Percentiles rank a stretch among this genome's conserved stretches.
These are phyloP conservation scores for Cyphellophora europaea DNA, from an alignment of 2,329 filamentous ascomycete species.

Conservation along the genomic window DNA sequence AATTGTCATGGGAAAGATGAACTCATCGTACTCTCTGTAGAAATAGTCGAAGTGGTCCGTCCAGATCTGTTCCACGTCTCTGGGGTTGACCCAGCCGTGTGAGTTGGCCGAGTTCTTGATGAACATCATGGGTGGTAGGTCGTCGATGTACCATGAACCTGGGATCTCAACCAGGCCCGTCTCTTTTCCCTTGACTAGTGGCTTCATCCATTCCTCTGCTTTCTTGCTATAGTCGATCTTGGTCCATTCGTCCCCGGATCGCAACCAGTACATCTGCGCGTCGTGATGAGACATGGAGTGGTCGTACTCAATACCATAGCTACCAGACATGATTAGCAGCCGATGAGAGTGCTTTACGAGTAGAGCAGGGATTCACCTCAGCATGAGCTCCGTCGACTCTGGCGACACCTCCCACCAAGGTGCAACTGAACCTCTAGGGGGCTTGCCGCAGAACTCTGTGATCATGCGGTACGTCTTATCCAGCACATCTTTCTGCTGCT, in stretches of 20 bases:
- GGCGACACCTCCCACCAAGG: constrained; percentile 68
- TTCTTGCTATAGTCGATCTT: constrained; percentile 35
- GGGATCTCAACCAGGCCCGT: constrained; percentile 36
- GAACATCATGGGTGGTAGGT: constrained; percentile 38
- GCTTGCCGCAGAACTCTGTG: constrained; percentile 61
- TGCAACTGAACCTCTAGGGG: constrained; percentile 62
- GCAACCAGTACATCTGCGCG: constrained; percentile 35
- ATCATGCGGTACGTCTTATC: constrained; percentile 68
- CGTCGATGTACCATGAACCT: constrained; percentile 35
- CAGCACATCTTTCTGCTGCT: constrained; percentile 67
- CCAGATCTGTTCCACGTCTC: constrained; percentile 47
- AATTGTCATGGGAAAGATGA: constrained; percentile 68
- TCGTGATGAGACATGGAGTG: constrained; percentile 37
- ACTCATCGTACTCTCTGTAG: constrained; percentile 67
- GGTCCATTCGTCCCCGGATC: constrained; percentile 33
- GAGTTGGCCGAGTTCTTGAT: constrained; percentile 40
- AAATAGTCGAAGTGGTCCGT: constrained; percentile 55
- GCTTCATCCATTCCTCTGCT: constrained; percentile 37
- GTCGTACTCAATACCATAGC: constrained; percentile 35
- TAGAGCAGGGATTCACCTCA: no score
- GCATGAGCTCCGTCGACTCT: constrained; percentile 47
- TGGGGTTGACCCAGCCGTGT: constrained; percentile 49
- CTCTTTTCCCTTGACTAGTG: constrained; percentile 35
- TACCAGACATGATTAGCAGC: constrained; percentile 40
- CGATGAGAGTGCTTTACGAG: no score